Conservation (phyloP, 2,329 filamentous ascomycete genomes). For the Ilyonectria mors-panacis region DNA sequence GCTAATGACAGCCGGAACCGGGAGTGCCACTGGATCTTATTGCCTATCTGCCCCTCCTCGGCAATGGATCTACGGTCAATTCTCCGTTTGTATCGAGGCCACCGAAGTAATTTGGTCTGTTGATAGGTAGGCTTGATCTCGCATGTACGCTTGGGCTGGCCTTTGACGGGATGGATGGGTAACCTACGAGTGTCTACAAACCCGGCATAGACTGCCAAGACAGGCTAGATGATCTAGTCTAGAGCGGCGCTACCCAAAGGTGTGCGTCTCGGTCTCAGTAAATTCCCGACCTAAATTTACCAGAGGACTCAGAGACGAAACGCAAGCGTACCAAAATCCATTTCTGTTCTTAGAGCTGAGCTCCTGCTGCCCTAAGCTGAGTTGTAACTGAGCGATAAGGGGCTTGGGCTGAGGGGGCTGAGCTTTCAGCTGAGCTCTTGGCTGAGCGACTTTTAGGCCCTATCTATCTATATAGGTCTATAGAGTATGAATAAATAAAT, state of each 20-base stretch:
- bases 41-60: slow-evolving; percentile 11
- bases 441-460: too few relatives aligned
- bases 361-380: too few relatives aligned
- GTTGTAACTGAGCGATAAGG: too few relatives aligned
- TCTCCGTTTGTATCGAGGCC: background rate
- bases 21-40: slow-evolving; percentile 19
- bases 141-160: background rate
- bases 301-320: too few relatives aligned
- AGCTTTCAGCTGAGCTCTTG: too few relatives aligned
- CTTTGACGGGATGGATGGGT: background rate
- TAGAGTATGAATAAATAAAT: too few relatives aligned
- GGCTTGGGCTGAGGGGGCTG: too few relatives aligned
- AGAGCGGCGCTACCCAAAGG: background rate
- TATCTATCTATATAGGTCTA: too few relatives aligned
- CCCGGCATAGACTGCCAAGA: background rate
- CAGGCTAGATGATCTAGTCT: background rate
- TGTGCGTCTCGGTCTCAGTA: background rate
- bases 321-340: too few relatives aligned
- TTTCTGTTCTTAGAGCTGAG: too few relatives aligned
- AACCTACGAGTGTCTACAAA: background rate
- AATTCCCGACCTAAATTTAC: background rate
- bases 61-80: background rate
- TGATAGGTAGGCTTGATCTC: background rate
- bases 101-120: too few relatives aligned
- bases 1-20: slow-evolving; percentile 5